Evolutionary conservation across 1,284 basidiomycete species (phyloP), one percentile per base, ranked within the genome.

Genomic region (Prillingera fragicola): DNA sequence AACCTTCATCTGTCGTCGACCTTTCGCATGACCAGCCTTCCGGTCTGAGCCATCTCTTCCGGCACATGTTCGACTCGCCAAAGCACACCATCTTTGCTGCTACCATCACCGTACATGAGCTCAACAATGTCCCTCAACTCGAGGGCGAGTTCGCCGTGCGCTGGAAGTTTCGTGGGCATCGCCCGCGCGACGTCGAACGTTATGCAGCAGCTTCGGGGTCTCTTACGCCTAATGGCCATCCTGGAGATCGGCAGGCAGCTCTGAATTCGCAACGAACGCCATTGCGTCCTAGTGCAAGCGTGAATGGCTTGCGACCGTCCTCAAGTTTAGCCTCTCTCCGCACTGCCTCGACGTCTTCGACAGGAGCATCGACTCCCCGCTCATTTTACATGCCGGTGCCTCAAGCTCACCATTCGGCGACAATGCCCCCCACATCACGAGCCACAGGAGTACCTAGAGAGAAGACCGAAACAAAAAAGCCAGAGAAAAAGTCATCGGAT

Each of bases 51-150:
- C 28, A 41, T 24, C 52, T 48, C 29, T 39, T 69, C 2, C 44
- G 46, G 31, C 54, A 60, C 33, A 52, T 65, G 42, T 60, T 66
- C 26, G 63, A 66, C 29, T 28, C 45, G 23, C 29, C 35, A 4
- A 56, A 55, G 27, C 40, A 55, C 28, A 62, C 65, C 8, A 39
- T 55, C 13, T 69, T 69, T 33, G 43, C 48, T 8, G 58, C 51
- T n/a, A 48, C 44, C 7, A 53, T 69, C 13, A 52, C 48, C 5
- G 55, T 69, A 8, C 61, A 69, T 33, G 63, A 65, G 36, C 40
- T 69, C 29, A 56, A 48, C n/a, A 65, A 69, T 48, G 59, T 69
- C 1, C 67, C 67, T 5, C 63, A 65, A 41, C 40, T 67, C 8
- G 48, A 54, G 18, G 67, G 67, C 14, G 49, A 63, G 24, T 69